Conservation (phyloP, 805 yeast genomes). For the Komagataella kurtzmanii region DNA sequence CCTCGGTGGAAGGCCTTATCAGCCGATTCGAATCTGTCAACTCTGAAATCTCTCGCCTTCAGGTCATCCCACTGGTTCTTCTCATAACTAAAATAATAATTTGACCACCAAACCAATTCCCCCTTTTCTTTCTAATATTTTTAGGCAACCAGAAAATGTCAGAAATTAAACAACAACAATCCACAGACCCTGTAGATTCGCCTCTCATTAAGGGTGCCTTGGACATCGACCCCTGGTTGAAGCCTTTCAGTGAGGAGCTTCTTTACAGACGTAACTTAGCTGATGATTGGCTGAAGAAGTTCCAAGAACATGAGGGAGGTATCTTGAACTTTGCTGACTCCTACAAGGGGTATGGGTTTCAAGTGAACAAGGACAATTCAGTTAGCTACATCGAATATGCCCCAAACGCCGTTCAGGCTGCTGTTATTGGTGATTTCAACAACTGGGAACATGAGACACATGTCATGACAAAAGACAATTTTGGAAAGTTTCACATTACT, state of each 20-base stretch:
- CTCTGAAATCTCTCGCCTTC: not conserved
- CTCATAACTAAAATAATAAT: not conserved
- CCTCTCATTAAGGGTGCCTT: slow-evolving; percentile 41
- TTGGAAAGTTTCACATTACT: slow-evolving; percentile 54
- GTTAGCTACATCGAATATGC: slow-evolving; percentile 75
- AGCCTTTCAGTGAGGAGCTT: slow-evolving; percentile 60
- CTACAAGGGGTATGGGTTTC: slow-evolving; percentile 67
- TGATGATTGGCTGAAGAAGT: slow-evolving; percentile 42
- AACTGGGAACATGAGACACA: slow-evolving; percentile 54
- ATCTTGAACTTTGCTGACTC: slow-evolving; percentile 62
- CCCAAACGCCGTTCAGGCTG: slow-evolving; percentile 69
- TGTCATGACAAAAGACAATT: slow-evolving; percentile 45
- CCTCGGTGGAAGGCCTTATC: not conserved
- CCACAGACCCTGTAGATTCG: not conserved
- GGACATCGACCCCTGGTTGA: slow-evolving; percentile 74
- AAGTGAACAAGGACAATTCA: slow-evolving; percentile 40
- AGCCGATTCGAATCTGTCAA: not conserved
- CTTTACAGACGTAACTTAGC: slow-evolving; percentile 56
- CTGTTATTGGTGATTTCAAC: slow-evolving; percentile 88
- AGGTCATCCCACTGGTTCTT: not conserved
- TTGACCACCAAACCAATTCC: not conserved
- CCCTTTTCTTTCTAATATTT: not conserved
- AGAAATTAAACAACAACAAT: slow-evolving; percentile 2
- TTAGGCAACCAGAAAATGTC: not conserved
- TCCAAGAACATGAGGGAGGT: slow-evolving; percentile 51